Base-by-base conservation (phyloP, 2,329 filamentous ascomycete genomes). In the Colletotrichum sansevieriae region DNA sequence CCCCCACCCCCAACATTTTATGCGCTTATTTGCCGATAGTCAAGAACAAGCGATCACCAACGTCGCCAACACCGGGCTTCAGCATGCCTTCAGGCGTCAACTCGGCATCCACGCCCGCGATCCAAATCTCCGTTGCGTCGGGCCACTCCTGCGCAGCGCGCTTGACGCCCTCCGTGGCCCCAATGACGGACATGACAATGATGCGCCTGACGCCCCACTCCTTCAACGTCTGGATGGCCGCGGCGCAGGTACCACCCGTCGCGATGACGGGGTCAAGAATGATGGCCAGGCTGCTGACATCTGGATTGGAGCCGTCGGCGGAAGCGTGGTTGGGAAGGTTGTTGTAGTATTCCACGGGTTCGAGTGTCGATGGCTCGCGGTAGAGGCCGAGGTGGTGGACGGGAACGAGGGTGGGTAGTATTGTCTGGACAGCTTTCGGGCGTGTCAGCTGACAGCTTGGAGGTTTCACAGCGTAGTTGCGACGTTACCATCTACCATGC, bases 291-390 rank as follows among this genome's bases (percentile, higher is more conserved):
- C 79, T 84, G 51, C 82, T 82, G 49, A 77, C 74, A 43, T 73
- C 70, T 49, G 81, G 75, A 57, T 58, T 76, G 39, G 80, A 77
- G 71, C 82, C 82, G 52, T 76, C 75, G 44, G 77, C 73, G 51
- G 76, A 70, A 44, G 84, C 78, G 81, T 93, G 91, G 81, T 93
- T 91, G 41, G 94, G 94, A 20, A 98, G 90, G 81, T 97, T 97
- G 85, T 98, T 98, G 87, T 98, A 98, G 87, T 98, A 97, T 82
- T 97, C 95, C 67, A 98, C 95, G 3, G 95, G 94, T 75, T 94
- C 90, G 65, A 98, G 90, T 51, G 93, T 95, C 65, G 89, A 89
- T 69, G 92, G 93, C 78, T 98, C 95, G 76, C 95, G 93, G 85
- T 95, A 98, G 76, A 98, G 91, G 73, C 96, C 95, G 8, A 98